phyloP scores from a whole-genome alignment of 108 stramenopile genomes.

The Mediolabrus comicus region DNA sequence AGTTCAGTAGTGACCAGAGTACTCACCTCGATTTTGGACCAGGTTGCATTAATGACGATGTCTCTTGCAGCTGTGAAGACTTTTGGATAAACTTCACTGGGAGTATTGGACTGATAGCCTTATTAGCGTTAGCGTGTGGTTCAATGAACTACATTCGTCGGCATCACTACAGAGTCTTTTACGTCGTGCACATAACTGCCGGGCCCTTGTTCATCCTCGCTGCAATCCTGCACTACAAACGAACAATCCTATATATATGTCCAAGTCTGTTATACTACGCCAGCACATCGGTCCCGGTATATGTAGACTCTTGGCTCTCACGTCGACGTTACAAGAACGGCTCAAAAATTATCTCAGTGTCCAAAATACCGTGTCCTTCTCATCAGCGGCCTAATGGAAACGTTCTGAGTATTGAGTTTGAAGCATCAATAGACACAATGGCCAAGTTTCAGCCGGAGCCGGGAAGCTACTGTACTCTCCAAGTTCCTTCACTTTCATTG shows the following conservation, averaged over 20 bases:
- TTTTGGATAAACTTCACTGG: slow-evolving; percentile 41
- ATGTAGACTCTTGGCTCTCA: background rate
- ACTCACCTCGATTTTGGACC: slow-evolving; percentile 25
- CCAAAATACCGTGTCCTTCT: slow-evolving; percentile 6
- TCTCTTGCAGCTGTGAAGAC: slow-evolving; percentile 54
- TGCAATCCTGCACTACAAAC: slow-evolving; percentile 12
- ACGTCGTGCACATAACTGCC: slow-evolving; percentile 10
- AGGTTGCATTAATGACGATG: slow-evolving; percentile 33
- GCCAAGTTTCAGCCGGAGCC: slow-evolving; percentile 9
- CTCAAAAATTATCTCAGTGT: slow-evolving; percentile 2
- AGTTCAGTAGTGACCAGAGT: background rate
- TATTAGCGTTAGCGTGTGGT: background rate
- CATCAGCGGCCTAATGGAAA: background rate
- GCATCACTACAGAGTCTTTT: slow-evolving; percentile 13
- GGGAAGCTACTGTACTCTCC: slow-evolving; percentile 10
- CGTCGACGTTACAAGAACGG: slow-evolving; percentile 3
- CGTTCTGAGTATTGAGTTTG: slow-evolving; percentile 12
- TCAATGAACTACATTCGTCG: slow-evolving; percentile 15
- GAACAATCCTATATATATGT: slow-evolving; percentile 8
- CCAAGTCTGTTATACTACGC: slow-evolving; percentile 23
- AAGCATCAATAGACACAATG: background rate
- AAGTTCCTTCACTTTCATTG: slow-evolving; percentile 8
- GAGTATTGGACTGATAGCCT: background rate
- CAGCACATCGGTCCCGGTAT: slow-evolving; percentile 8
- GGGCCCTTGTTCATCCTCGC: slow-evolving; percentile 10